Conservation (phyloP, 306 rosid genomes). For the Styphnolobium japonicum region DNA sequence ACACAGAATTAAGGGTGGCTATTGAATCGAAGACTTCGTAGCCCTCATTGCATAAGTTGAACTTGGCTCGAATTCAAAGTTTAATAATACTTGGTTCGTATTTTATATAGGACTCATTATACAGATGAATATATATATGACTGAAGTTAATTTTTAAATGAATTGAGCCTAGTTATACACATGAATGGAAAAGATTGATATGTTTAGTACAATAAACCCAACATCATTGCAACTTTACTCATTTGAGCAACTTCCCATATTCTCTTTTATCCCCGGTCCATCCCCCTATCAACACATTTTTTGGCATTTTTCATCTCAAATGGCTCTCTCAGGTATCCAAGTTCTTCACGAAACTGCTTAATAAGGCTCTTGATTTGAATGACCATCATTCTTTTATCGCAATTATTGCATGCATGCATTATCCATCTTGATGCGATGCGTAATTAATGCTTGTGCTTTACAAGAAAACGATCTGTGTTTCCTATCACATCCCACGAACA, state of each 20-base stretch:
- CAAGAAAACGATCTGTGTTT: constrained; percentile 19
- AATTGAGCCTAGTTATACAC: not conserved
- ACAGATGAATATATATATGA: not conserved
- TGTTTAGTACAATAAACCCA: not conserved
- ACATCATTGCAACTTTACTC: not conserved
- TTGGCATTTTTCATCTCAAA: not conserved
- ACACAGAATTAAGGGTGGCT: not conserved
- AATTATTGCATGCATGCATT: constrained; percentile 24
- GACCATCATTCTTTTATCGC: not conserved
- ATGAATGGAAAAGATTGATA: not conserved
- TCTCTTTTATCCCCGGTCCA: not conserved
- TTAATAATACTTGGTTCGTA: not conserved
- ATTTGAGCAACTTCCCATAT: not conserved
- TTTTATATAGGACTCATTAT: not conserved
- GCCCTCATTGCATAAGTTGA: too few relatives aligned
- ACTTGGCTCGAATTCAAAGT: not conserved
- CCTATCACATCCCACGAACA: not conserved
- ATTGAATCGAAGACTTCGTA: not conserved
- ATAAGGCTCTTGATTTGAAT: constrained; percentile 2
- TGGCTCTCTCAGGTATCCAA: not conserved
- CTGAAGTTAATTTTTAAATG: too few relatives aligned
- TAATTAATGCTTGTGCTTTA: constrained; percentile 20
- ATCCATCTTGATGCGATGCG: not conserved
- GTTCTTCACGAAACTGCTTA: constrained; percentile 24
- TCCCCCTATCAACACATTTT: not conserved